These are phyloP conservation scores for Glycine soja DNA, from an alignment of 306 rosid species.

Conservation along the genomic window DNA sequence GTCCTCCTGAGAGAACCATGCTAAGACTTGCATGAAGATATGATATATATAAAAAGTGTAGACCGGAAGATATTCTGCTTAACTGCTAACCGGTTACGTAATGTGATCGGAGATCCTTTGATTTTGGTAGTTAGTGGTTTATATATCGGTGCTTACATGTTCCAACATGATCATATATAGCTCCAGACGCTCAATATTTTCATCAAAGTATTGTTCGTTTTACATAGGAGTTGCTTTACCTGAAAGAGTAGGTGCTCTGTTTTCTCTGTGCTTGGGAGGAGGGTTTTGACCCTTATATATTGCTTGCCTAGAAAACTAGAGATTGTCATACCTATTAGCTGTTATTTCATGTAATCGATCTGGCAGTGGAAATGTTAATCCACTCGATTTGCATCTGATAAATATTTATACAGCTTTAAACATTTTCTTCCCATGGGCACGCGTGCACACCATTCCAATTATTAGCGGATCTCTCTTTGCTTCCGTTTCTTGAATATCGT, in stretches of 20 bases:
- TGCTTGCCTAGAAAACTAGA: too few species aligned
- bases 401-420: too few species aligned
- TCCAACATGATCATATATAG: conserved; percentile 31
- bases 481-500: background rate
- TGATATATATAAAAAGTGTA: background rate
- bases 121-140: conserved; percentile 31
- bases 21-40: conserved; percentile 14
- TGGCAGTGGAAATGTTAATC: too few species aligned
- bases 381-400: too few species aligned
- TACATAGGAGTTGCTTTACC: conserved; percentile 24
- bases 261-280: background rate
- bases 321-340: too few species aligned
- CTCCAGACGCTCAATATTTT: conserved; percentile 42
- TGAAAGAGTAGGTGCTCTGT: conserved; percentile 8
- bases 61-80: background rate
- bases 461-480: too few species aligned
- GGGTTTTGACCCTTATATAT: too few species aligned
- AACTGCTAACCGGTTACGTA: background rate
- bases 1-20: conserved; percentile 15
- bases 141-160: background rate
- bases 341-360: too few species aligned
- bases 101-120: conserved; percentile 29
- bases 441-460: background rate
- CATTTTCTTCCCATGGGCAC: too few species aligned
- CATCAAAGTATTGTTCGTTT: conserved; percentile 15